Evolutionary conservation across 768 basidiomycete genomes (phyloP), one percentile per base, ranked within the genome.

Genomic region (Mycena epipterygia): DNA sequence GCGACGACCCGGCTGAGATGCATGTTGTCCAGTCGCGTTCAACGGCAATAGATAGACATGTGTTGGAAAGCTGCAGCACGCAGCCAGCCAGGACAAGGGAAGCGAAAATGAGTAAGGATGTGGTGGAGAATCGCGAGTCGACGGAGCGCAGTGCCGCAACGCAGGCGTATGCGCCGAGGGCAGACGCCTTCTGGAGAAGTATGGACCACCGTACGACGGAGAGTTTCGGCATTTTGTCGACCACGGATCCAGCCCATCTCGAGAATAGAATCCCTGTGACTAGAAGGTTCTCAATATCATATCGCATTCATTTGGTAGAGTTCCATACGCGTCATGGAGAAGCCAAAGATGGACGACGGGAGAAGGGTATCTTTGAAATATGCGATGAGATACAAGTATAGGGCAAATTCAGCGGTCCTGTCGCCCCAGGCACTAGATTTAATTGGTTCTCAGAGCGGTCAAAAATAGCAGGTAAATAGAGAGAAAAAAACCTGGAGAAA

Each of bases 11-110:
- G 2, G 76, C 74, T 0, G 85, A 80, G 59, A 88, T 86, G 17
- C 80, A 76, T 0, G 83, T 81, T 0, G 83, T 85, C 88, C 88
- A 89, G 65, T 89, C 88, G 16, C 87, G 76, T 71, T 89, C 85
- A 27, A 89, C 79, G 0, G 85, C 83, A 1, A 88, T 82, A 0
- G 84, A 80, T 37, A 86, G 83, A 17, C 82, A 79, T 4, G 82
- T 82, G 21, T 80, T 84, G 0, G 87, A 80, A 0, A 88, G 71
- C 33, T 83, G 80, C 32, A 85, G 78, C 11, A 80, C 53, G 59
- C 82, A 82, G 8, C 82, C 81, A 1, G 72, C 71, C 19, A 83
- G 5, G 21, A 83, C 74, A 29, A 86, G 79, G 25, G 79, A 39
- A 0, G 77, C 72, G 41, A 86, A 85, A 46, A 84, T 71, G 8